phyloP scores from a whole-genome alignment of 768 basidiomycete genomes.

The Lepiota subincarnata region DNA sequence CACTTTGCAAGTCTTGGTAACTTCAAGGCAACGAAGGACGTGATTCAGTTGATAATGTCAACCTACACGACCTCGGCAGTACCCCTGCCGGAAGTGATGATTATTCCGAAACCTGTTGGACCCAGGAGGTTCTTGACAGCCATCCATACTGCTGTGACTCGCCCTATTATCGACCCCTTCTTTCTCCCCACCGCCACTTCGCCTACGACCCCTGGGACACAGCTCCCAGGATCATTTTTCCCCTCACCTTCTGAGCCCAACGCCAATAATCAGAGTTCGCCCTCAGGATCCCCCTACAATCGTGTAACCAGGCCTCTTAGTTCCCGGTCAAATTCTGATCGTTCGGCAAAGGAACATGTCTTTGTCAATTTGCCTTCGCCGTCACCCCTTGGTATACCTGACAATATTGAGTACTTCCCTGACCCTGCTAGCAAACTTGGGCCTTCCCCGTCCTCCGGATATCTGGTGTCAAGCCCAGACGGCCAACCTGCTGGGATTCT shows the following conservation, averaged over 20 bases:
- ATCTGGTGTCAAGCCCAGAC: conserved; percentile 89
- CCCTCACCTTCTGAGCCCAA: conserved; percentile 21
- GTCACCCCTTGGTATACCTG: conserved; percentile 67
- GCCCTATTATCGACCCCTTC: conserved; percentile 85
- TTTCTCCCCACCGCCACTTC: conserved; percentile 95
- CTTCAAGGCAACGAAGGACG: conserved; percentile 85
- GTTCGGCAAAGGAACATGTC: conserved; percentile 44
- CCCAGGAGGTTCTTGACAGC: conserved; percentile 91
- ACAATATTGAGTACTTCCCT: conserved; percentile 77
- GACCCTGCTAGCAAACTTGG: conserved; percentile 67
- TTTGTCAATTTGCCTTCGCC: conserved; percentile 44
- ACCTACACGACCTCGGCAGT: conserved; percentile 40
- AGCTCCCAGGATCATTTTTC: conserved; percentile 38
- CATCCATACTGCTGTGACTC: conserved; percentile 83
- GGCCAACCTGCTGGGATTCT: conserved; percentile 94
- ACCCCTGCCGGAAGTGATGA: conserved; percentile 84
- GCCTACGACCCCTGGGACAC: conserved; percentile 72
- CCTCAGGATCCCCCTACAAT: conserved; percentile 12
- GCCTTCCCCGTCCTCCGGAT: conserved; percentile 74
- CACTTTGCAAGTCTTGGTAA: conserved; percentile 91
- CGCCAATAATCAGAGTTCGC: not conserved
- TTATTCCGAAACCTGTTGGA: conserved; percentile 95
- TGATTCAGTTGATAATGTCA: conserved; percentile 64
- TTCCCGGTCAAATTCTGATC: conserved; percentile 59
- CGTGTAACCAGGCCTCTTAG: conserved; percentile 43